Base-by-base conservation (phyloP, 495 filamentous ascomycete species). In the Aspergillus ellipticus region DNA sequence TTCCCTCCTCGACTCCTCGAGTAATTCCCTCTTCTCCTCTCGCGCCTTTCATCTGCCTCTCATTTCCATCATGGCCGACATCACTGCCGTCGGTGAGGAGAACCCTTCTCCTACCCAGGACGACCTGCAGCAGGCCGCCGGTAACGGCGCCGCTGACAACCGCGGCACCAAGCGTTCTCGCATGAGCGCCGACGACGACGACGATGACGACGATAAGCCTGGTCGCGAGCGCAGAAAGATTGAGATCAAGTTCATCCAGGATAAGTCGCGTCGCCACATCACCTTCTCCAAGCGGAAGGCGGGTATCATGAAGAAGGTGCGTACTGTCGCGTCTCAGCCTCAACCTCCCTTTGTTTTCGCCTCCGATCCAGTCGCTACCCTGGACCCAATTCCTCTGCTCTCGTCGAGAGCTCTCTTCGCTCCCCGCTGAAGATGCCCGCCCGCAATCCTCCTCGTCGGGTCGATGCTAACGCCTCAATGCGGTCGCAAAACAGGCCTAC, bases 271-370 rank as follows among this genome's bases (percentile, higher is more conserved):
- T 79, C 89, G 94, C 54, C 94, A 99, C 80, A 99, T 99, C 73
- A 99, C 94, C 60, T 99, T 99, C 76, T 97, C 95, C 60, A 99
- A 99, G 87, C 92, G 94, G 73, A 99, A 99, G 83, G 94, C 94
- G 55, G 94, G 94, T 66, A 99, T 99, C 77, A 99, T 99, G 94
- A 99, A 99, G 84, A 99, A 99, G 92, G 94, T 97, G 72, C 58
- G 84, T 80, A 21, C 49, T 48, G 47, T 53, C 70, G 72, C 68
- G 63, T 69, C 49, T 56, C 53, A 46, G 43, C 54, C 46, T 54
- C 61, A 64, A 35, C 17, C 48, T 45, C 47, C 11, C 41, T 35
- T 35, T n/a, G 21, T 24, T 56, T 31, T 51, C 63, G 50, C 29
- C 35, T 53, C 7, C 29, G 26, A 42, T 51, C 22, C 11, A 6